Conservation (phyloP, 1,139 yeast species). For the Yamadazyma taylorii region DNA sequence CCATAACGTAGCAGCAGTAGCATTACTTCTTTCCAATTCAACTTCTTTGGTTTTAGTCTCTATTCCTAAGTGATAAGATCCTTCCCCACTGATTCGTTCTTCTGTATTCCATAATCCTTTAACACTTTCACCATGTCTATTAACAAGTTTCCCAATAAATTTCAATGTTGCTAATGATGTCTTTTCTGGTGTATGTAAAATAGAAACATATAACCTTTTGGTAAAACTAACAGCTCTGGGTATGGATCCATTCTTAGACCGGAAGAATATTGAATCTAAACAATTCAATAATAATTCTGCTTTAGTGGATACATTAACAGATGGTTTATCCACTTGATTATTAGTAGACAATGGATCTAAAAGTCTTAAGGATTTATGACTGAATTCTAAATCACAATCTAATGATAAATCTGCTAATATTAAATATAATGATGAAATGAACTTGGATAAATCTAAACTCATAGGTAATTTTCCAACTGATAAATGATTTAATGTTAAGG, state of each 20-base stretch:
- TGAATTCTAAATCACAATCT: conserved; percentile 83
- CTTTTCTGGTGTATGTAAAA: conserved; percentile 84
- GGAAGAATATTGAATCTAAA: conserved; percentile 78
- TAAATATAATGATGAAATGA: conserved; percentile 70
- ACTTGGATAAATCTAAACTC: conserved; percentile 64
- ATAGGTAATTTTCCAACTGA: conserved; percentile 56
- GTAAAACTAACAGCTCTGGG: conserved; percentile 80
- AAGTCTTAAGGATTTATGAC: conserved; percentile 75
- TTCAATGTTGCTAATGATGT: conserved; percentile 75
- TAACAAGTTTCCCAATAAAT: conserved; percentile 72
- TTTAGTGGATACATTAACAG: conserved; percentile 85
- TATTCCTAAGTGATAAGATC: conserved; percentile 69
- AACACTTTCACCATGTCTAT: conserved; percentile 63
- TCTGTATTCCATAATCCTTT: conserved; percentile 82
- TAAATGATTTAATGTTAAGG: conserved; percentile 74
- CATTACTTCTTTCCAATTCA: conserved; percentile 73
- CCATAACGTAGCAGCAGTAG: conserved; percentile 90
- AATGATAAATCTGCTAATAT: conserved; percentile 65
- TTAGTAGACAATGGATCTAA: conserved; percentile 64
- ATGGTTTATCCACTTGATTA: conserved; percentile 49
- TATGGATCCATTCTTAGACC: conserved; percentile 69
- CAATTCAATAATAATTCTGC: conserved; percentile 79
- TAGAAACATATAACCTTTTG: conserved; percentile 67
- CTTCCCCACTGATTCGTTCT: conserved; percentile 67
- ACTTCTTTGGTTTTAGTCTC: conserved; percentile 46